phyloP scores from a whole-genome alignment of 495 filamentous ascomycete species.

The Talaromyces adpressus region DNA sequence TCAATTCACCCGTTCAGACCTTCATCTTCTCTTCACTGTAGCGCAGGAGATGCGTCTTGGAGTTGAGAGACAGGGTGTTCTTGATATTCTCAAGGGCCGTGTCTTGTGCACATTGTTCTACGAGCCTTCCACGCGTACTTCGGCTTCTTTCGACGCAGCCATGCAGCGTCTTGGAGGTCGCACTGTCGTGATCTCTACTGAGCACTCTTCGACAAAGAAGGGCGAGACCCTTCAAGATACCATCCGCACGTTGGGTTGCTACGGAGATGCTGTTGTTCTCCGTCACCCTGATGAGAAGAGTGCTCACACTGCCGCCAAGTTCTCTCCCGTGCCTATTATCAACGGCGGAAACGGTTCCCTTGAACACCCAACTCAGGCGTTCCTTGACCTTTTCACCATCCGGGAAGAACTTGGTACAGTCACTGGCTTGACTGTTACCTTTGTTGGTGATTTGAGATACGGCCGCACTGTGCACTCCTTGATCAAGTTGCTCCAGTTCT shows the following conservation, averaged over 20 bases:
- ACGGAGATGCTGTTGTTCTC: conserved; percentile 88
- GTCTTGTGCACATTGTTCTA: conserved; percentile 91
- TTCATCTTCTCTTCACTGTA: conserved; percentile 91
- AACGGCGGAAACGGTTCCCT: conserved; percentile 93
- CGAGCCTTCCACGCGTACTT: conserved; percentile 94
- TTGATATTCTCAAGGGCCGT: conserved; percentile 78
- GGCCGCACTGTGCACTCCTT: conserved; percentile 93
- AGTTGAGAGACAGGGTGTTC: conserved; percentile 80
- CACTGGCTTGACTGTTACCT: conserved; percentile 89
- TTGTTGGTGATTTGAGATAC: conserved; percentile 86
- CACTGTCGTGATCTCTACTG: conserved; percentile 68
- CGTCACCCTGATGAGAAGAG: conserved; percentile 80
- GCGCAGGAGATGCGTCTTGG: conserved; percentile 94
- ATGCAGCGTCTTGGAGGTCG: conserved; percentile 95
- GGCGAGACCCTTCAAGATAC: conserved; percentile 92
- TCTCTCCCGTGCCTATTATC: conserved; percentile 83
- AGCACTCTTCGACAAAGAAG: conserved; percentile 80
- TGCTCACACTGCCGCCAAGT: conserved; percentile 74
- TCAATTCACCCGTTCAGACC: conserved; percentile 76
- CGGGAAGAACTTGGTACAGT: conserved; percentile 95
- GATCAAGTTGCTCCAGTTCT: conserved; percentile 86
- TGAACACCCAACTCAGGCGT: conserved; percentile 95
- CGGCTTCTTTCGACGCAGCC: conserved; percentile 91
- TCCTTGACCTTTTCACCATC: conserved; percentile 98
- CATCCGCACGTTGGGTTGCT: conserved; percentile 85